These are phyloP conservation scores for Vitis amurensis DNA, from an alignment of 164 flowering plant genomes.

Conservation along the genomic window DNA sequence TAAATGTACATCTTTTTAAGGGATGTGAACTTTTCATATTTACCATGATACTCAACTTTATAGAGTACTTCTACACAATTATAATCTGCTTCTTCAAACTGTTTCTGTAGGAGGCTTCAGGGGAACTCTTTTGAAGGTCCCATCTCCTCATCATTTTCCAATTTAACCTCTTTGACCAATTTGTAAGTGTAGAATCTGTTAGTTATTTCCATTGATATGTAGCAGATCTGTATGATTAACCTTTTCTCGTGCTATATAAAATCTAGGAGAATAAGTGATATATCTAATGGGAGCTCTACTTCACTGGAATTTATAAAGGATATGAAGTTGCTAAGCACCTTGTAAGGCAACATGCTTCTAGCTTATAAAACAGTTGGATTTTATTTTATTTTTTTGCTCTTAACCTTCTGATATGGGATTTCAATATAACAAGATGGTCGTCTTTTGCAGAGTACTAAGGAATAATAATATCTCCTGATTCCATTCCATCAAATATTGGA, in stretches of 20 bases:
- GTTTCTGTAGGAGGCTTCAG: constrained; percentile 55
- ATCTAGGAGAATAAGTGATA: constrained; percentile 67
- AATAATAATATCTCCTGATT: constrained; percentile 57
- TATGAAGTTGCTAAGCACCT: constrained; percentile 45
- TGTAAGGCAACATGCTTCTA: constrained; percentile 37
- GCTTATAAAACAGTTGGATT: neutral
- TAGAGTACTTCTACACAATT: too few species aligned
- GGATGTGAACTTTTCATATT: too few species aligned
- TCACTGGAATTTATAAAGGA: constrained; percentile 53
- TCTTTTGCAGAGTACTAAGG: constrained; percentile 49
- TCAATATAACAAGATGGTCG: neutral
- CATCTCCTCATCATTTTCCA: constrained; percentile 62
- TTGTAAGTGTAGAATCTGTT: constrained; percentile 44
- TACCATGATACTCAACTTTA: too few species aligned
- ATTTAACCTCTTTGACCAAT: constrained; percentile 52
- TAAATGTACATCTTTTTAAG: too few species aligned
- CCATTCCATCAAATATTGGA: constrained; percentile 60
- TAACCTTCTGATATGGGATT: neutral
- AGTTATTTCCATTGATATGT: neutral
- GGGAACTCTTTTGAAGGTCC: constrained; percentile 81
- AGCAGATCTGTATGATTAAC: constrained; percentile 7
- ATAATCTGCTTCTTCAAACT: neutral
- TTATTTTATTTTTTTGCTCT: neutral
- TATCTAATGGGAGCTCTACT: constrained; percentile 59
- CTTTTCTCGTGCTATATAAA: neutral